A percentile compares a stretch with the other conserved stretches of the same genome.
Conservation (phyloP, 116 monocot species). For the Dioscorea cayenensis region DNA sequence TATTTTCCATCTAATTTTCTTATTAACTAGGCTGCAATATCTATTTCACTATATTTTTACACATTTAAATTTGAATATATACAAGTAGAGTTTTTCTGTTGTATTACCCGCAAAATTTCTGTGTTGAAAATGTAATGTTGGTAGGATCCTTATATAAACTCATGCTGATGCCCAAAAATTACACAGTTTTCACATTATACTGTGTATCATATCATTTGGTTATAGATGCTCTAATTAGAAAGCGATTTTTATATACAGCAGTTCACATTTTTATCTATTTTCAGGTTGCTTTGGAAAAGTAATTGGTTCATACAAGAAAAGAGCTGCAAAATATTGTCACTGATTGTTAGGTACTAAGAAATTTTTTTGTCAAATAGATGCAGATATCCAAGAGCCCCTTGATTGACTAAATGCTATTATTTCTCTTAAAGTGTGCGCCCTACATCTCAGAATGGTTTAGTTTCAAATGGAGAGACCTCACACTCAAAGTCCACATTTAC, state of each 20-base stretch:
- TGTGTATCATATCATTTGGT: no score
- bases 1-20: no score
- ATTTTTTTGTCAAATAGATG: conserved; percentile 4
- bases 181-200: no score
- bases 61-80: no score
- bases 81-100: no score
- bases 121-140: no score
- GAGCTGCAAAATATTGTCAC: conserved; percentile 84
- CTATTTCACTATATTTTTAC: no score
- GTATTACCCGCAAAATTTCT: no score
- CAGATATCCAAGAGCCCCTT: background rate
- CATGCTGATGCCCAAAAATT: no score
- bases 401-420: conserved; percentile 1
- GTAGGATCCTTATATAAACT: no score
- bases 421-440: conserved; percentile 51
- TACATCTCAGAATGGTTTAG: conserved; percentile 31
- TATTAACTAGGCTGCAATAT: no score
- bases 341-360: conserved; percentile 60
- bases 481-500: conserved; percentile 49
- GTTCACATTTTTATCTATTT: conserved; percentile 16
- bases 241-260: background rate
- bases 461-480: conserved; percentile 69
- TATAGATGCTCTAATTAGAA: no score
- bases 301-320: conserved; percentile 99
- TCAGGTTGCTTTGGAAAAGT: conserved; percentile 75